Evolutionary conservation across 2,329 filamentous ascomycete genomes (phyloP).

Genomic region (Meredithiella fracta): DNA sequence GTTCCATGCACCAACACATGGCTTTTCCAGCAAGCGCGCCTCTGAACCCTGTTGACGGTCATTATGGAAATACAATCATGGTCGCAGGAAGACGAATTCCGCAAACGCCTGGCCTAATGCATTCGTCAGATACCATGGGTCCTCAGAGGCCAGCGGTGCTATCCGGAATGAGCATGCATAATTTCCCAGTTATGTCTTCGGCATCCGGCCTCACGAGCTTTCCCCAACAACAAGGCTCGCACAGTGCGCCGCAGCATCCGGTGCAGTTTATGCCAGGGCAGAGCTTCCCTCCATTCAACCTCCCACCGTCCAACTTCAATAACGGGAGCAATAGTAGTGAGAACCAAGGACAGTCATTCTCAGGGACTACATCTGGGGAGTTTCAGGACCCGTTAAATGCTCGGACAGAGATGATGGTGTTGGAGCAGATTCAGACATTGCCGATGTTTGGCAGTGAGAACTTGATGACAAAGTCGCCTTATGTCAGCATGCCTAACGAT

Average conservation of each 20-base stretch:
- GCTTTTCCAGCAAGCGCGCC: constrained; percentile 16
- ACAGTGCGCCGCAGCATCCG: constrained; percentile 29
- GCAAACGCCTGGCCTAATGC: not conserved
- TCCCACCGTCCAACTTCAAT: constrained; percentile 43
- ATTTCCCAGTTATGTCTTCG: constrained; percentile 38
- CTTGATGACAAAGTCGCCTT: constrained; percentile 66
- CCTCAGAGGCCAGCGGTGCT: constrained; percentile 1
- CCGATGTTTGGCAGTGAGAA: constrained; percentile 77
- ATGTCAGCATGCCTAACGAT: constrained; percentile 67
- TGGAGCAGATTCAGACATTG: constrained; percentile 53
- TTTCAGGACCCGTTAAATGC: constrained; percentile 6
- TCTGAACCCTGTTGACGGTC: constrained; percentile 12
- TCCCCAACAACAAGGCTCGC: constrained; percentile 20
- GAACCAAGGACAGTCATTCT: constrained; percentile 15
- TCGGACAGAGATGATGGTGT: constrained; percentile 37
- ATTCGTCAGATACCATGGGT: constrained; percentile 8
- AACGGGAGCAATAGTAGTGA: not conserved
- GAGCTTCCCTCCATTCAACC: constrained; percentile 44
- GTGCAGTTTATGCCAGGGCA: constrained; percentile 40
- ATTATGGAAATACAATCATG: constrained; percentile 5
- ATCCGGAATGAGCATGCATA: constrained; percentile 19
- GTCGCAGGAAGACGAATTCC: constrained; percentile 4
- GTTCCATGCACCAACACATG: constrained; percentile 4
- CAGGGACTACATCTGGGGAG: not conserved
- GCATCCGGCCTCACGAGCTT: constrained; percentile 33